phyloP scores from a whole-genome alignment of 169 alveolate species.

The Cryptosporidium ryanae region DNA sequence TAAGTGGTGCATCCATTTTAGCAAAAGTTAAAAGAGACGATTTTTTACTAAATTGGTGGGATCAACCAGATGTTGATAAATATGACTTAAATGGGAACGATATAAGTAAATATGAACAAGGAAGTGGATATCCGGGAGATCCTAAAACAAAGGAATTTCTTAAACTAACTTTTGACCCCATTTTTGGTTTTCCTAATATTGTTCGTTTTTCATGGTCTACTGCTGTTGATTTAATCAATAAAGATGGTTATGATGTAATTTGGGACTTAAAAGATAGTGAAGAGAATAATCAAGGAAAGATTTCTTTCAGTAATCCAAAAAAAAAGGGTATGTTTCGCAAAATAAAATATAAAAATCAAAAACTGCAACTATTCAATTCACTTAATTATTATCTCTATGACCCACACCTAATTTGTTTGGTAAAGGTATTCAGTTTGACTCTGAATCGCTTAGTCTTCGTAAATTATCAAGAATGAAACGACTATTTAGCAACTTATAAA shows the following conservation, averaged over 20 bases:
- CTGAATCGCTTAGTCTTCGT: not conserved
- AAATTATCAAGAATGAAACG: constrained; percentile 22
- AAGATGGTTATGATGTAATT: constrained; percentile 80
- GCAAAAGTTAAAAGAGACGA: constrained; percentile 97
- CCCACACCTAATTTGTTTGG: not conserved
- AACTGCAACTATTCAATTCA: not conserved
- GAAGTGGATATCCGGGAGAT: constrained; percentile 94
- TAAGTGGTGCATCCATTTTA: constrained; percentile 96
- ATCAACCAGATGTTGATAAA: constrained; percentile 61
- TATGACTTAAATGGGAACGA: constrained; percentile 76
- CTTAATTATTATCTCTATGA: too few species aligned
- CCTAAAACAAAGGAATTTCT: constrained; percentile 92
- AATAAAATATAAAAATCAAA: not conserved
- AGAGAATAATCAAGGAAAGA: constrained; percentile 35
- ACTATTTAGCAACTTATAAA: too few species aligned
- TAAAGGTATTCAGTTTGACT: constrained; percentile 7
- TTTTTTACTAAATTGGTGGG: constrained; percentile 51
- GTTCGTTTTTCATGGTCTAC: constrained; percentile 91
- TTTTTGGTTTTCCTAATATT: constrained; percentile 94
- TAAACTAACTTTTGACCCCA: constrained; percentile 85
- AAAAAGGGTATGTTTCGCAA: not conserved
- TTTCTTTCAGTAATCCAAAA: constrained; percentile 4
- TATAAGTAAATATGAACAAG: constrained; percentile 81
- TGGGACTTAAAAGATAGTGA: constrained; percentile 82
- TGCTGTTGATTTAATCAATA: constrained; percentile 83